Base-by-base conservation (phyloP, 1,284 basidiomycete genomes). In the Ceratobasidium sp. region DNA sequence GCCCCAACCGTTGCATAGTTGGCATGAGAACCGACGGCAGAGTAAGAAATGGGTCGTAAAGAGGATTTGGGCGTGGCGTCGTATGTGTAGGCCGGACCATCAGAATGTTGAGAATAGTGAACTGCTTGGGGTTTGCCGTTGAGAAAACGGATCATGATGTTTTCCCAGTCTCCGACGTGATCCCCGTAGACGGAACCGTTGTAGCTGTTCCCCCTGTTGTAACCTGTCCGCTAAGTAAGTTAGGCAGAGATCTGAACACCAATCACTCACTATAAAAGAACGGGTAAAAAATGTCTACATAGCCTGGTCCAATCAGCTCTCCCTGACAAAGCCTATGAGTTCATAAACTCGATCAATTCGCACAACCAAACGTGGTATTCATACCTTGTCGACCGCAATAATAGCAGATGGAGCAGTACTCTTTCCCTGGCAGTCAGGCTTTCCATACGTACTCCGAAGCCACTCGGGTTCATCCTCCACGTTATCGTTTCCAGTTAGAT, bases 241-340 rank as follows among this genome's bases (percentile, higher is more conserved):
- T 33, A 16, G 4, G 35, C 27, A 60, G 14, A 46, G 18, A n/a
- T 12, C 12, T 57, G 20, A 30, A 57, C 10, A n/a, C 8, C 30
- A 57, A 35, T 35, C 46, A 57, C 60, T 12, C 35, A 73, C 52
- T 69, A 50, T 71, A 68, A 57, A 66, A 78, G 50, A 71, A 69
- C 38, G 67, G 67, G 81, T 85, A 86, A 81, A 86, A 86, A 64
- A 84, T 84, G 50, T 85, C 85, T 5, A 85, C 81, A 62, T 85
- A 83, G 6, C 83, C 84, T 8, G 83, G 83, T 2, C 82, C 83
- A 10, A 81, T 44, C 33, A 73, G 35, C 27, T 64, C 59, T 44
- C 62, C 73, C 78, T 78, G 60, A 44, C 10, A 41, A 57, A 46
- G 3, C 38, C 35, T 4, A 46, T 65, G 18, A 65, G 27, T 35